Percentiles rank a stretch among this genome's conserved stretches.
phyloP scores from a whole-genome alignment of 208 protist genomes.

The Trichomonas tenax region DNA sequence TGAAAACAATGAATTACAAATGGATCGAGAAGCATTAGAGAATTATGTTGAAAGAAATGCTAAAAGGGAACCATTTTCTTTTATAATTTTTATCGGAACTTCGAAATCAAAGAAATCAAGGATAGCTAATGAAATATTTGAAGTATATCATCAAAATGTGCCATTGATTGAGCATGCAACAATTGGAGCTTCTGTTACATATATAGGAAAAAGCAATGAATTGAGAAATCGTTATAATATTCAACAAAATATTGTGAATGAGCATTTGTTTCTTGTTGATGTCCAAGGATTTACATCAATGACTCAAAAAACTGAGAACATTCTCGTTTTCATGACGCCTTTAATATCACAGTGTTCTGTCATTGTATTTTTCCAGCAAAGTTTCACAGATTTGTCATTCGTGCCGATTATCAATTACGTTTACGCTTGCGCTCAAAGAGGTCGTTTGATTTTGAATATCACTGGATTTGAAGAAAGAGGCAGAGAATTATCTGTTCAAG shows the following conservation, averaged over 20 bases:
- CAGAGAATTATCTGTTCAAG: not conserved
- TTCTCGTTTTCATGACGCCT: not conserved
- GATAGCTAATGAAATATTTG: not conserved
- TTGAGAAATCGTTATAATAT: not conserved
- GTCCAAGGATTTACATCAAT: not conserved
- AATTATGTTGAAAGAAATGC: not conserved
- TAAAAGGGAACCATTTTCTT: not conserved
- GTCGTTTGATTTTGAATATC: not conserved
- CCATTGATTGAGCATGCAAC: not conserved
- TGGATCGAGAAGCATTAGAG: not conserved
- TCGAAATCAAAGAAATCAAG: not conserved
- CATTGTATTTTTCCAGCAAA: not conserved
- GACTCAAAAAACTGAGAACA: not conserved
- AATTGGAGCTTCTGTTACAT: not conserved
- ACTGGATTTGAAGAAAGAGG: not conserved
- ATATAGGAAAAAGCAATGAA: not conserved
- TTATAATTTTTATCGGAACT: not conserved
- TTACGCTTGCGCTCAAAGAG: not conserved
- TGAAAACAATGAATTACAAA: not conserved
- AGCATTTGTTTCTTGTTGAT: not conserved
- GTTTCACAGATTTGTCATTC: not conserved
- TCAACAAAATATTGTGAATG: not conserved
- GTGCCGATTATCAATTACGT: not conserved
- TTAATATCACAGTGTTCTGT: not conserved
- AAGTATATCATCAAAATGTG: not conserved